phyloP scores from a whole-genome alignment of 306 rosid species.

The Cicer judaicum region DNA sequence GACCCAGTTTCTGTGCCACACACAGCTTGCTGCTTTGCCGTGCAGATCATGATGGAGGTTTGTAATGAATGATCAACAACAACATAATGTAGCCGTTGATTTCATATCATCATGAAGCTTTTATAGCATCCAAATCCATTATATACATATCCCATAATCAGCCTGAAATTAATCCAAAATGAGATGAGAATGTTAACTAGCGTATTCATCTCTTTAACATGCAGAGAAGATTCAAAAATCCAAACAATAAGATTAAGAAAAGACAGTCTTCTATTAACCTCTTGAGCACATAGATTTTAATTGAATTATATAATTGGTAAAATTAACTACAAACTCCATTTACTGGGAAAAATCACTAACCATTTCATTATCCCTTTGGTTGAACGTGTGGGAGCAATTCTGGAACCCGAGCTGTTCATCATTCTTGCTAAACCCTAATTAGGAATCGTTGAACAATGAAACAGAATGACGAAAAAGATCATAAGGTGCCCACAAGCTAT shows the following conservation, averaged over 20 bases:
- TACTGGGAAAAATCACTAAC: neutral
- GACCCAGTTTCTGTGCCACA: neutral
- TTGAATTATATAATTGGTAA: neutral
- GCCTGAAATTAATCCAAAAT: conserved; percentile 49
- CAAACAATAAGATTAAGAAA: neutral
- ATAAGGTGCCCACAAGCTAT: conserved; percentile 89
- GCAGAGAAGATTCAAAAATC: neutral
- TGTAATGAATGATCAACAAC: neutral
- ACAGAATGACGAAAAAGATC: conserved; percentile 72
- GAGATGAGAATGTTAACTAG: neutral
- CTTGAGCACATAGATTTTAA: neutral
- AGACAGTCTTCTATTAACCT: neutral
- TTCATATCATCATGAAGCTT: conserved; percentile 16
- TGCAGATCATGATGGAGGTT: neutral
- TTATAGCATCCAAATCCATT: conserved; percentile 84
- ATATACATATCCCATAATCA: conserved; percentile 82
- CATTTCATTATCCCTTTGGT: neutral
- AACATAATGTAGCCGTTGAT: neutral
- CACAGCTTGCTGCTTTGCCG: neutral
- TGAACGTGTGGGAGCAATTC: neutral
- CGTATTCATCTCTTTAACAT: neutral
- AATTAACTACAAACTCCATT: neutral
- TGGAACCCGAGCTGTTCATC: neutral
- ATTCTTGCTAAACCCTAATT: conserved; percentile 23
- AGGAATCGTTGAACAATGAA: conserved; percentile 60